These are phyloP conservation scores for Annona squamosa DNA, from an alignment of 164 flowering plant genomes.

Conservation along the genomic window DNA sequence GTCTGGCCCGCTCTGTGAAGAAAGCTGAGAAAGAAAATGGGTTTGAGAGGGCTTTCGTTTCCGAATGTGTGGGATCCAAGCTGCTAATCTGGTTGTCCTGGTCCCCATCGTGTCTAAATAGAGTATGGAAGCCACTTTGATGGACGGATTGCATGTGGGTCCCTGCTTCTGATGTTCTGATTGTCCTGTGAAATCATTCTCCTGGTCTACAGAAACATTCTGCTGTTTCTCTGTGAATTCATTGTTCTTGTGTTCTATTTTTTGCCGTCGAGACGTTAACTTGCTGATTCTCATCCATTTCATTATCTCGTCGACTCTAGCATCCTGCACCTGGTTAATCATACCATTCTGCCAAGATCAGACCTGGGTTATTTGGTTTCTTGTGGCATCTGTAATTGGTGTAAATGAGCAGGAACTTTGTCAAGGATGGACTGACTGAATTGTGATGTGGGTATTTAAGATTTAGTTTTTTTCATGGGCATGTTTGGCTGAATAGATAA, in stretches of 20 bases:
- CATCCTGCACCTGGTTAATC: neutral
- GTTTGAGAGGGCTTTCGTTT: neutral
- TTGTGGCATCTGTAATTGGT: neutral
- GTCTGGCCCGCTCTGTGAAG: neutral
- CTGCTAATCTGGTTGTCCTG: neutral
- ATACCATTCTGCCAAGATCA: neutral
- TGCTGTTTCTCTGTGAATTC: neutral
- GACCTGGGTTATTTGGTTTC: neutral
- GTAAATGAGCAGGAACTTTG: neutral
- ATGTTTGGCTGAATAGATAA: neutral
- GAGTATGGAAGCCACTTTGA: neutral
- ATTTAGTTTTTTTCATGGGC: neutral
- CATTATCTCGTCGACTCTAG: neutral
- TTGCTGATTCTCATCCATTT: neutral
- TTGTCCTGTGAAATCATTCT: neutral
- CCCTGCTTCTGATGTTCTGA: neutral
- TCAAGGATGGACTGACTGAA: neutral
- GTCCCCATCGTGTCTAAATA: neutral
- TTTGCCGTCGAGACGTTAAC: neutral
- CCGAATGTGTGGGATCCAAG: neutral
- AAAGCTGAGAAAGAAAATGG: neutral
- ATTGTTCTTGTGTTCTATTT: too few species aligned
- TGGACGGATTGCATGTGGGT: neutral
- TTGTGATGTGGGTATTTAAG: neutral
- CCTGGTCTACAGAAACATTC: neutral